A percentile compares a stretch with the other conserved stretches of the same genome.
Evolutionary conservation across 345 rosid species (phyloP).

Genomic region (Eucalyptus cladocalyx): DNA sequence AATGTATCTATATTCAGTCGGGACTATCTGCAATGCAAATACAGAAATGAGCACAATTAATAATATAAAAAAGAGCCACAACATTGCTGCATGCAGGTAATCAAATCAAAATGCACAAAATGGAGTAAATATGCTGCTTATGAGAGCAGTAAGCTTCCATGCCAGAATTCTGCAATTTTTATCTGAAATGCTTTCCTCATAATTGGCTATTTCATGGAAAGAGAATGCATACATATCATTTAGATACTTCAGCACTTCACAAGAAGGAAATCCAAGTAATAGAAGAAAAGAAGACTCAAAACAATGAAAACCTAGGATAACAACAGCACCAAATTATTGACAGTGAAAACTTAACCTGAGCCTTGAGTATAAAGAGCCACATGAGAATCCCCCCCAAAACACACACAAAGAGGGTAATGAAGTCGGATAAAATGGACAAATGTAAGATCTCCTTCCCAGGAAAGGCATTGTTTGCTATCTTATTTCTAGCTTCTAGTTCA

Average conservation of each 20-base stretch:
- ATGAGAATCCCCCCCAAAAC: background rate
- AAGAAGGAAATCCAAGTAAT: background rate
- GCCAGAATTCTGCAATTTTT: background rate
- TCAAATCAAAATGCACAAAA: background rate
- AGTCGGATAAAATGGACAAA: background rate
- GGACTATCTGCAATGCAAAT: conserved; percentile 75
- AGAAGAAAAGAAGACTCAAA: background rate
- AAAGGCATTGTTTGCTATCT: background rate
- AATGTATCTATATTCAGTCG: conserved; percentile 87
- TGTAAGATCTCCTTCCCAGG: background rate
- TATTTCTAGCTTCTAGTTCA: background rate
- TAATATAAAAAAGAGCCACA: background rate
- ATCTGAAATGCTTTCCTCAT: background rate
- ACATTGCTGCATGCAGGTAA: background rate
- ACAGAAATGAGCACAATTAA: background rate
- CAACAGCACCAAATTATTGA: background rate
- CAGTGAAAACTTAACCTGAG: background rate
- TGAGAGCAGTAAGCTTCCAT: background rate
- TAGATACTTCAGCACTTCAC: background rate
- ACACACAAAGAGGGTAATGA: background rate
- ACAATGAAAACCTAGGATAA: background rate
- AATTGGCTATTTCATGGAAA: background rate
- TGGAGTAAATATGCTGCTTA: background rate
- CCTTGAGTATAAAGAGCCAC: background rate
- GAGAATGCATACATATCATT: background rate